These are phyloP conservation scores for Sporothrix pallida DNA, from an alignment of 2,329 filamentous ascomycete genomes.

Conservation along the genomic window DNA sequence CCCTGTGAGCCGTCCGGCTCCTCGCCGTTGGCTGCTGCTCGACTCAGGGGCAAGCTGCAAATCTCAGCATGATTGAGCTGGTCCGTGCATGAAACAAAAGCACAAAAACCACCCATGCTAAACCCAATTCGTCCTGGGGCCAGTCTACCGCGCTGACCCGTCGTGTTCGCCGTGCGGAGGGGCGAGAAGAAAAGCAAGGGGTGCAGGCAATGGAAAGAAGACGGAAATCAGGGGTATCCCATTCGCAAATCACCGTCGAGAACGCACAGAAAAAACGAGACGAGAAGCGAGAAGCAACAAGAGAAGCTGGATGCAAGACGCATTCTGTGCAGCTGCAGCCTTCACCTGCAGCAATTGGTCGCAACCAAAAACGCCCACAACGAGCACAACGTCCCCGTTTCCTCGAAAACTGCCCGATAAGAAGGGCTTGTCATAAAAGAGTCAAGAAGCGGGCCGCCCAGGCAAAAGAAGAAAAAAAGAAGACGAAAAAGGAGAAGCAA, in stretches of 20 bases:
- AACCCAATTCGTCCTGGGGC: constrained; percentile 23
- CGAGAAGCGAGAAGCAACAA: background rate
- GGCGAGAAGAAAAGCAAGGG: constrained; percentile 12
- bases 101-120: constrained; percentile 14
- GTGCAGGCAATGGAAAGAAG: constrained; percentile 14
- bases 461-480: background rate
- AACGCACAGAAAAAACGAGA: background rate
- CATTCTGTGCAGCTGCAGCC: constrained; percentile 11
- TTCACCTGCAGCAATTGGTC: background rate
- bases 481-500: background rate
- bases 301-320: background rate
- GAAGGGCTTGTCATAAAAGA: background rate
- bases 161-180: constrained; percentile 8
- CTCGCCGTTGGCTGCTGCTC: constrained; percentile 1
- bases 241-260: constrained; percentile 34
- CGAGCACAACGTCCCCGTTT: background rate
- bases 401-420: background rate
- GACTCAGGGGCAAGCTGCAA: constrained; percentile 31
- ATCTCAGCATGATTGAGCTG: constrained; percentile 30
- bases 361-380: background rate
- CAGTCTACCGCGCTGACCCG: constrained; percentile 28
- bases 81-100: constrained; percentile 29
- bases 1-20: background rate
- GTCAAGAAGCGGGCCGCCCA: background rate
- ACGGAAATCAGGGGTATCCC: constrained; percentile 32